Conservation (phyloP, 2,329 filamentous ascomycete species). For the Graphilbum ipis-grandicollis region DNA sequence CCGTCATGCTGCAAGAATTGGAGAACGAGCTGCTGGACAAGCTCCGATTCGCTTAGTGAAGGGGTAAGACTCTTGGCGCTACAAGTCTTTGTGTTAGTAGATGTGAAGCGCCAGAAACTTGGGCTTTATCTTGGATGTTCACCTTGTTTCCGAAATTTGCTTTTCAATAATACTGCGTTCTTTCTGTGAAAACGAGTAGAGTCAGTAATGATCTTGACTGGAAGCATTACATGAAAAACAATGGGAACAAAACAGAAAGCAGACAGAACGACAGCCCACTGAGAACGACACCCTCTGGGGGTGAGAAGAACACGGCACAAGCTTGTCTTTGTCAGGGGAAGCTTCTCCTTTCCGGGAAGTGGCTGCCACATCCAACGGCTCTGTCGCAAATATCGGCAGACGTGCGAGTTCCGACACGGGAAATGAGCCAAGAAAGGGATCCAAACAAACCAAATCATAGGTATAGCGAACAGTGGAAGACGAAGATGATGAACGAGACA, state of each 20-base stretch:
- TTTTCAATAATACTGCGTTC: constrained; percentile 41
- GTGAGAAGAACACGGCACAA: too few species aligned
- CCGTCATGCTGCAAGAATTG: constrained; percentile 92
- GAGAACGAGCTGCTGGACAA: constrained; percentile 66
- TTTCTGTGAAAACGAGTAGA: constrained; percentile 21
- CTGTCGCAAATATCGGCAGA: too few species aligned
- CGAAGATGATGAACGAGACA: background rate
- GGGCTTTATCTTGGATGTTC: background rate
- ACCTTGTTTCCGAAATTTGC: constrained; percentile 38
- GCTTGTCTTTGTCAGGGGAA: too few species aligned
- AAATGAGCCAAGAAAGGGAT: background rate
- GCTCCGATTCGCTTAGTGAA: constrained; percentile 51
- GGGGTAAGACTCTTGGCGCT: constrained; percentile 45
- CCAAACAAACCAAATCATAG: background rate
- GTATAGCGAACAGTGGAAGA: background rate
- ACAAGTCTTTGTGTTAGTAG: constrained; percentile 3
- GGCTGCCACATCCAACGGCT: too few species aligned
- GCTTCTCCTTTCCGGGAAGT: too few species aligned
- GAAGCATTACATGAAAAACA: too few species aligned
- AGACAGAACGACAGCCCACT: constrained; percentile 8
- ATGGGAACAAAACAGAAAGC: constrained; percentile 7
- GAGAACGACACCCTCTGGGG: too few species aligned
- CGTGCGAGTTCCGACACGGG: too few species aligned
- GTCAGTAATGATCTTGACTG: too few species aligned
- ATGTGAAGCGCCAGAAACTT: background rate